These are phyloP conservation scores for Fusarium sulawesiense DNA, from an alignment of 2,329 filamentous ascomycete genomes.

Conservation along the genomic window DNA sequence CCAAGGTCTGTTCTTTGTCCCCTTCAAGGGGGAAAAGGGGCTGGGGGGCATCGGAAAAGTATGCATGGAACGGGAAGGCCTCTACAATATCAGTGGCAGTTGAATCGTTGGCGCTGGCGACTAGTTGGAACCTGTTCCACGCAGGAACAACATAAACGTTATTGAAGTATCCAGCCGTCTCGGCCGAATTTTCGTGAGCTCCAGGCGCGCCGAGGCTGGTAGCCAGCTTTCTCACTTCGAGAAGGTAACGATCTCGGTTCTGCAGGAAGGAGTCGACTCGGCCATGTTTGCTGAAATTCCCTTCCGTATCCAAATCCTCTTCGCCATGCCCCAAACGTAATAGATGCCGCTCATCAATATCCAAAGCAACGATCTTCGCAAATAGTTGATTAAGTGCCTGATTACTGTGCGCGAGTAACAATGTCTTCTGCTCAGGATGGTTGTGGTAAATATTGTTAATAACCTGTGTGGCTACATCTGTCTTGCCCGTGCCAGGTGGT, in stretches of 20 bases:
- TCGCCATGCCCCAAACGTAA: constrained; percentile 94
- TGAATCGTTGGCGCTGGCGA: constrained; percentile 65
- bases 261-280: constrained; percentile 95
- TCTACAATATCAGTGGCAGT: constrained; percentile 72
- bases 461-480: constrained; percentile 98
- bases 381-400: constrained; percentile 98
- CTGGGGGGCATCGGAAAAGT: constrained; percentile 88
- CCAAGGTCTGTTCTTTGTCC: constrained; percentile 74
- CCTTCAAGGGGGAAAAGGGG: constrained; percentile 79
- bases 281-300: constrained; percentile 92
- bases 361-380: constrained; percentile 94
- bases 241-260: constrained; percentile 80
- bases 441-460: constrained; percentile 99
- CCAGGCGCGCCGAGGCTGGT: constrained; percentile 87
- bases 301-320: constrained; percentile 88
- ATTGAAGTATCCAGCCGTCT: constrained; percentile 97
- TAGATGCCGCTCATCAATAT: constrained; percentile 95
- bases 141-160: constrained; percentile 88
- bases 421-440: constrained; percentile 89
- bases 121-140: constrained; percentile 83
- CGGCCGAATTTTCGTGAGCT: constrained; percentile 94
- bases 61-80: constrained; percentile 87
- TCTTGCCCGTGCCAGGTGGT: constrained; percentile 96
- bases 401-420: constrained; percentile 96
- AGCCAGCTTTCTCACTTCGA: constrained; percentile 88